Evolutionary conservation across 495 filamentous ascomycete species (phyloP), one percentile per base, ranked within the genome.

Genomic region (Poronia punctata): DNA sequence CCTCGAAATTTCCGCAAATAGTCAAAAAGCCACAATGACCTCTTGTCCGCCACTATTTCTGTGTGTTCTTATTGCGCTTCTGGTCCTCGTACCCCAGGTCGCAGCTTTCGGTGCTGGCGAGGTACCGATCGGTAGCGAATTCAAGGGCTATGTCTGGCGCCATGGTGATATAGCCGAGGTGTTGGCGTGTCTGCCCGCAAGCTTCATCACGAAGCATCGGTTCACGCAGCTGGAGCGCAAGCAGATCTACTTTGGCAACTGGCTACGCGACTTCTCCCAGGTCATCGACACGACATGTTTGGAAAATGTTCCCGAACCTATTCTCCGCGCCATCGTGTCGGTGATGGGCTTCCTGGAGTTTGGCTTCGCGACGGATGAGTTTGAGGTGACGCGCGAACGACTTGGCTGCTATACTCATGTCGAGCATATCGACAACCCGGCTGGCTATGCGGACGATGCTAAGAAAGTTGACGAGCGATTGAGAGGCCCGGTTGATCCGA

Each of bases 91-190:
- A 12, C 60, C 71, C 10, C 72, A 72, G 12, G 54, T 70, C 43
- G 54, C 67, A 29, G 85, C 84, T 11, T 90, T 90, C 56, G 85
- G 85, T 29, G 85, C 85, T 28, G 85, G 85, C 12, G 88, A 88
- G 49, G 86, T 88, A 43, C 84, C 85, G 16, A 79, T 75, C 0
- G 84, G 88, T 50, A 82, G 84, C 3, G 72, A 78, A 45, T 74
- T 90, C 45, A 86, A 90, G 59, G 86, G 86, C 22, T 70, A 79
- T 33, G 89, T 89, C 54, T 90, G 81, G 76, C 81, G 86, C 40
- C 86, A 89, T 82, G 86, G 85, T 25, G 66, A 66, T 56, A 59
- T 60, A 42, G 30, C 24, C 11, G 38, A 51, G n/a, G 30, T 43
- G 16, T 32, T 52, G 29, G 35, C 22, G 12, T 29, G 29, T 15